phyloP scores from a whole-genome alignment of 345 rosid species.

The Murraya koenigii region DNA sequence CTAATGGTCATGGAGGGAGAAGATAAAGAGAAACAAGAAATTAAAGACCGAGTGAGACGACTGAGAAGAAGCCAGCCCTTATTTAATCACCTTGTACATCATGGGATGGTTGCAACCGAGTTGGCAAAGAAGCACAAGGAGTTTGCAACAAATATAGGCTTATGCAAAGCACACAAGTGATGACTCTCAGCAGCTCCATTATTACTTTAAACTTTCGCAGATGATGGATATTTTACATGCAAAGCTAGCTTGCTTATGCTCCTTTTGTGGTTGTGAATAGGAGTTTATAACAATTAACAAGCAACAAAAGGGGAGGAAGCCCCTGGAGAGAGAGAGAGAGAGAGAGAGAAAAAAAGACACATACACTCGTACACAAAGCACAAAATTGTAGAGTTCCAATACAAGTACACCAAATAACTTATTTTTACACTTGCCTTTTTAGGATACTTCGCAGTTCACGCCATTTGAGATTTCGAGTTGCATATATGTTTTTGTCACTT shows the following conservation, averaged over 20 bases:
- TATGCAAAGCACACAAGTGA: slow-evolving; percentile 16
- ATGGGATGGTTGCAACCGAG: slow-evolving; percentile 8
- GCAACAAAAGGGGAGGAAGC: background rate
- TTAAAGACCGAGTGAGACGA: background rate
- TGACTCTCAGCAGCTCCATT: slow-evolving; percentile 19
- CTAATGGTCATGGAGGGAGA: background rate
- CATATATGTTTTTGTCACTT: slow-evolving; percentile 21
- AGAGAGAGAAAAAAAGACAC: too few relatives aligned
- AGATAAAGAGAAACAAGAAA: background rate
- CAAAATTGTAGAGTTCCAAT: slow-evolving; percentile 58
- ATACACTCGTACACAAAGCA: slow-evolving; percentile 44
- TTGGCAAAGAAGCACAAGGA: slow-evolving; percentile 13
- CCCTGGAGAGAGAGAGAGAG: background rate
- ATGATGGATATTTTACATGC: background rate
- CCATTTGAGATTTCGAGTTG: slow-evolving; percentile 14
- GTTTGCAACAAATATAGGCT: slow-evolving; percentile 7
- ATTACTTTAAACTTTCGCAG: background rate
- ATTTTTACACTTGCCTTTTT: slow-evolving; percentile 21
- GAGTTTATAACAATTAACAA: slow-evolving; percentile 8
- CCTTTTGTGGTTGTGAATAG: background rate
- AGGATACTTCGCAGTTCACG: slow-evolving; percentile 22
- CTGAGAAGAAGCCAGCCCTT: background rate
- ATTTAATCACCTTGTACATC: slow-evolving; percentile 11
- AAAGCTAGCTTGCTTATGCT: background rate
- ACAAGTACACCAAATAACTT: slow-evolving; percentile 26